phyloP scores from a whole-genome alignment of 768 basidiomycete genomes.

The Termitomyces sp. region DNA sequence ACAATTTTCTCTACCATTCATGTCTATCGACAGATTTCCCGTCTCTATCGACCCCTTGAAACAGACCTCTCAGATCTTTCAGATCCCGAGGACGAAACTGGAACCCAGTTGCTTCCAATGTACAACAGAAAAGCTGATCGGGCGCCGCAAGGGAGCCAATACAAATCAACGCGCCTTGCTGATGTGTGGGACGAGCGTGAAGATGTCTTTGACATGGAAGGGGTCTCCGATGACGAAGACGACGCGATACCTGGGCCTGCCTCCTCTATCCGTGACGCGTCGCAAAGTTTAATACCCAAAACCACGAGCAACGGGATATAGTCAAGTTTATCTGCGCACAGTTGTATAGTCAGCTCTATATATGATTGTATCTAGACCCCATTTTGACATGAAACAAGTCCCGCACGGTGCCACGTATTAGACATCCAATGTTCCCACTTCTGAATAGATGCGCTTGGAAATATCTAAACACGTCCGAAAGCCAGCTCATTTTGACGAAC shows the following conservation, averaged over 20 bases:
- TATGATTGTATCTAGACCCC: conserved; percentile 8
- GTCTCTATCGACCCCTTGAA: conserved; percentile 70
- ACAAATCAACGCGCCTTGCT: conserved; percentile 35
- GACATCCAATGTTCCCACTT: neutral
- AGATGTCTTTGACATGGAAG: conserved; percentile 66
- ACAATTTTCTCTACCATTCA: neutral
- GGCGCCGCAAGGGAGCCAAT: conserved; percentile 22
- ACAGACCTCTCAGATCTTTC: conserved; percentile 47
- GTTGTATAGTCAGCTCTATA: conserved; percentile 6
- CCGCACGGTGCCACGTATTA: neutral
- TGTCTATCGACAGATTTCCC: conserved; percentile 49
- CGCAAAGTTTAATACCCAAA: conserved; percentile 16
- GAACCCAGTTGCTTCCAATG: conserved; percentile 58
- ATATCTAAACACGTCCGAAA: neutral
- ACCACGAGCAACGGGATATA: conserved; percentile 12
- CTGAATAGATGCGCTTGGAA: neutral
- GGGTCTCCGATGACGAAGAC: conserved; percentile 55
- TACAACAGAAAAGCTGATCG: conserved; percentile 22
- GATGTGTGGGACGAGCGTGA: conserved; percentile 80
- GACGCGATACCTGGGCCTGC: conserved; percentile 12
- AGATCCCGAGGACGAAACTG: conserved; percentile 42
- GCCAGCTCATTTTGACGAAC: conserved; percentile 1
- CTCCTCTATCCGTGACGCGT: neutral
- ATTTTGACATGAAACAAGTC: conserved; percentile 2
- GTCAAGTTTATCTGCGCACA: neutral